Conservation (phyloP, 768 basidiomycete species). For the Strobilomyces confusus region DNA sequence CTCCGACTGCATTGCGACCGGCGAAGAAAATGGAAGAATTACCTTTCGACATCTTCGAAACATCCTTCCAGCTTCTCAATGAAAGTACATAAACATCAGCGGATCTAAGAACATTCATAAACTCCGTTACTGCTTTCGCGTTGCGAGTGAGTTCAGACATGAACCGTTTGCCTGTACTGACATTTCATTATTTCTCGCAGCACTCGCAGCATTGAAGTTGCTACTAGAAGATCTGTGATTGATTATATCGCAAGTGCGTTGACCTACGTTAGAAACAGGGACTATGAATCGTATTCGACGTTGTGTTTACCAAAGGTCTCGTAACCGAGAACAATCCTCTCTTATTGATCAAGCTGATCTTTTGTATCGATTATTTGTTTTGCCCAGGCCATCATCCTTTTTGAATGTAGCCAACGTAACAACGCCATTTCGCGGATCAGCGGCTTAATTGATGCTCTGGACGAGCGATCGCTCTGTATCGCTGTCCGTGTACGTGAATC, state of each 20-base stretch:
- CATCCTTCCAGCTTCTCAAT: neutral
- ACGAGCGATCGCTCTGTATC: neutral
- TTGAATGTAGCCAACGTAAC: conserved; percentile 5
- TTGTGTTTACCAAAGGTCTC: neutral
- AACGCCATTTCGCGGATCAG: conserved; percentile 7
- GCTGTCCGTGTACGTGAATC: conserved; percentile 2
- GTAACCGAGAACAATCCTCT: conserved; percentile 5
- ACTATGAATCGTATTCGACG: conserved; percentile 8
- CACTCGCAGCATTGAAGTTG: neutral
- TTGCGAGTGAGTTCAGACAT: neutral
- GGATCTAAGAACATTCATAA: neutral
- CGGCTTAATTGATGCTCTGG: neutral
- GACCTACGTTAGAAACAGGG: neutral
- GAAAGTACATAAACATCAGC: neutral
- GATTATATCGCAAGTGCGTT: conserved; percentile 1
- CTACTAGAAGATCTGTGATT: neutral
- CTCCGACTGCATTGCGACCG: neutral
- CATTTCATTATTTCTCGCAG: neutral
- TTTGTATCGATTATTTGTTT: neutral
- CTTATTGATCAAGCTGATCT: conserved; percentile 1
- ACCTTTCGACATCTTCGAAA: neutral
- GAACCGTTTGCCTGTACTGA: neutral
- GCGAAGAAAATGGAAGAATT: neutral
- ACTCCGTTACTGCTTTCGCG: neutral
- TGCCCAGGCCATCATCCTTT: conserved; percentile 3